A percentile compares a stretch with the other conserved stretches of the same genome.
These are phyloP conservation scores for Prunus kanzakura DNA, from an alignment of 306 rosid species.

Conservation along the genomic window DNA sequence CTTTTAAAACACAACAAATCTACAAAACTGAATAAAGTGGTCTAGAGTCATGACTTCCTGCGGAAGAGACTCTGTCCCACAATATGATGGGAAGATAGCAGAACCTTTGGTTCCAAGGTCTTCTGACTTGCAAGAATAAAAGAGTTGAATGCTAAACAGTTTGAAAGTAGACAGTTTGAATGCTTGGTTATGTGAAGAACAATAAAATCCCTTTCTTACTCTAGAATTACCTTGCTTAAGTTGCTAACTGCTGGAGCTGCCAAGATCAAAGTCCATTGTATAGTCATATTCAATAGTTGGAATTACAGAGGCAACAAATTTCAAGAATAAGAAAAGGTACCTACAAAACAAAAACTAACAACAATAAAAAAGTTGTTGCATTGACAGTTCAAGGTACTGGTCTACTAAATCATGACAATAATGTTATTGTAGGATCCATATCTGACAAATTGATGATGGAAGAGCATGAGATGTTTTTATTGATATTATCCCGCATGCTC, in stretches of 20 bases:
- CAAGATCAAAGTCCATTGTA: conserved; percentile 96
- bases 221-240: conserved; percentile 28
- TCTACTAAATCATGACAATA: neutral
- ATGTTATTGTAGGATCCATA: neutral
- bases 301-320: conserved; percentile 94
- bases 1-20: neutral
- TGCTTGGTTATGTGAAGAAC: neutral
- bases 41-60: neutral
- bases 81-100: neutral
- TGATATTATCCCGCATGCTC: neutral
- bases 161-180: neutral
- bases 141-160: neutral
- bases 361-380: neutral
- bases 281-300: conserved; percentile 96
- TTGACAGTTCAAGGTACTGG: neutral
- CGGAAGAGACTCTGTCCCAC: neutral
- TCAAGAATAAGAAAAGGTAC: conserved; percentile 92
- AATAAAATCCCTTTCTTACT: neutral
- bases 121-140: neutral
- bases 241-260: conserved; percentile 71
- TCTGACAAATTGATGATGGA: neutral
- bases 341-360: conserved; percentile 30
- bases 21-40: too few relatives aligned
- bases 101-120: neutral
- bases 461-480: neutral